Evolutionary conservation across 202 grass and related monocot species (phyloP).

Genomic region (Schoenoplectus triqueter): DNA sequence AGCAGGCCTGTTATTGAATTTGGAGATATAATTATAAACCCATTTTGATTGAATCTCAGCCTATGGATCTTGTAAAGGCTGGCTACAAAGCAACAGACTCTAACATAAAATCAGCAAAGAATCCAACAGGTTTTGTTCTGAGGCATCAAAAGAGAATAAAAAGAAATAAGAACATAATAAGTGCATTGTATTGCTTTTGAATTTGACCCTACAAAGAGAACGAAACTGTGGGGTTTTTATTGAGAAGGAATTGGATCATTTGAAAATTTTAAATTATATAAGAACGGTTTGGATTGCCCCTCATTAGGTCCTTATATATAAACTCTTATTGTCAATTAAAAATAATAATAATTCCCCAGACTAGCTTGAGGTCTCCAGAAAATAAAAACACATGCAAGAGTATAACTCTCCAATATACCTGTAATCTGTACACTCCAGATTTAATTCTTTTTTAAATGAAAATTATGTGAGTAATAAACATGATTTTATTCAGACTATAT

Average conservation of each 20-base stretch:
- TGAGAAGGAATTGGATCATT: background rate
- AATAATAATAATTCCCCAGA: background rate
- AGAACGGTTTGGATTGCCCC: background rate
- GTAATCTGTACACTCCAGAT: too few relatives aligned
- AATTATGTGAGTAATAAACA: too few relatives aligned
- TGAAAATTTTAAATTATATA: background rate
- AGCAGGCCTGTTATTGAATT: background rate
- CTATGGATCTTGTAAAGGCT: background rate
- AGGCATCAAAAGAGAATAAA: background rate
- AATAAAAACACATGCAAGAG: too few relatives aligned
- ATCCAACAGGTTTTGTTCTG: background rate
- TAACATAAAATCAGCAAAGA: background rate
- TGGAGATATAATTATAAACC: background rate
- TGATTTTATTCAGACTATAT: too few relatives aligned
- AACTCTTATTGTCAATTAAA: background rate
- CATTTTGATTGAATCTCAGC: background rate
- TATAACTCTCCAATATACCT: too few relatives aligned
- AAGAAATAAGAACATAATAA: background rate
- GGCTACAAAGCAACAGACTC: too few relatives aligned
- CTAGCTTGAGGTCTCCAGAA: background rate
- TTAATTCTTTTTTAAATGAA: too few relatives aligned
- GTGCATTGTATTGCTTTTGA: background rate
- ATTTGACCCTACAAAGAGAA: background rate
- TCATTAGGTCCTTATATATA: background rate
- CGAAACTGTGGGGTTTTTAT: background rate